These are phyloP conservation scores for Lasiodiplodia gonubiensis DNA, from an alignment of 2,329 filamentous ascomycete species.

Conservation along the genomic window DNA sequence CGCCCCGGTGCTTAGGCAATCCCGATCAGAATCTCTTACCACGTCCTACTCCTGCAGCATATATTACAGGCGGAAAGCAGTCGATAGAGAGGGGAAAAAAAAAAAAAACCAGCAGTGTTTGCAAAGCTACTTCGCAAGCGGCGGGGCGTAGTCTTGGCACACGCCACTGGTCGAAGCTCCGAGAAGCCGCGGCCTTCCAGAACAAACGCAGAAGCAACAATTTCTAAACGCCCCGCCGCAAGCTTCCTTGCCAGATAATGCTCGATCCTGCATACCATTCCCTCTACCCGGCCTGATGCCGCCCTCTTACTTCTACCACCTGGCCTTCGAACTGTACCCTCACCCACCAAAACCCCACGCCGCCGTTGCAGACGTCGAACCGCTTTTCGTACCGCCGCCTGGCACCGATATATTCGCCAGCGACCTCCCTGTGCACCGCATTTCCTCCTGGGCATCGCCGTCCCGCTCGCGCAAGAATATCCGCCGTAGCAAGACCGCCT, in stretches of 20 bases:
- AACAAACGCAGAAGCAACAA: neutral
- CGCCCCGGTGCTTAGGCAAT: too few species aligned
- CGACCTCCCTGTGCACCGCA: conserved; percentile 50
- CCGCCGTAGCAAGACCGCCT: conserved; percentile 34
- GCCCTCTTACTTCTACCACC: conserved; percentile 68
- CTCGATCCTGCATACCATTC: neutral
- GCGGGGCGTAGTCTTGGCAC: conserved; percentile 10
- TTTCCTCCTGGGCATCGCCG: conserved; percentile 45
- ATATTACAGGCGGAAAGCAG: too few species aligned
- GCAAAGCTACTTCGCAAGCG: neutral
- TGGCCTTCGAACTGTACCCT: conserved; percentile 64
- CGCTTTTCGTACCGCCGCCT: conserved; percentile 47
- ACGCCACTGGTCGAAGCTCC: conserved; percentile 19
- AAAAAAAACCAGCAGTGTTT: neutral
- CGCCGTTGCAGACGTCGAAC: conserved; percentile 7
- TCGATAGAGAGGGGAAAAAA: too few species aligned
- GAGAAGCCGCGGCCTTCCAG: conserved; percentile 12
- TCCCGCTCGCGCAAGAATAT: conserved; percentile 32
- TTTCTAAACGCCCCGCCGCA: neutral
- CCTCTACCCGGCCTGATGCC: conserved; percentile 16
- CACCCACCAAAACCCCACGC: conserved; percentile 35
- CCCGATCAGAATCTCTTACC: too few species aligned
- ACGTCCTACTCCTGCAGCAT: too few species aligned
- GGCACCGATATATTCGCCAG: conserved; percentile 54
- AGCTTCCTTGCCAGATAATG: neutral